Conservation (phyloP, 1,284 basidiomycete genomes). For the Ganoderma lucidum region DNA sequence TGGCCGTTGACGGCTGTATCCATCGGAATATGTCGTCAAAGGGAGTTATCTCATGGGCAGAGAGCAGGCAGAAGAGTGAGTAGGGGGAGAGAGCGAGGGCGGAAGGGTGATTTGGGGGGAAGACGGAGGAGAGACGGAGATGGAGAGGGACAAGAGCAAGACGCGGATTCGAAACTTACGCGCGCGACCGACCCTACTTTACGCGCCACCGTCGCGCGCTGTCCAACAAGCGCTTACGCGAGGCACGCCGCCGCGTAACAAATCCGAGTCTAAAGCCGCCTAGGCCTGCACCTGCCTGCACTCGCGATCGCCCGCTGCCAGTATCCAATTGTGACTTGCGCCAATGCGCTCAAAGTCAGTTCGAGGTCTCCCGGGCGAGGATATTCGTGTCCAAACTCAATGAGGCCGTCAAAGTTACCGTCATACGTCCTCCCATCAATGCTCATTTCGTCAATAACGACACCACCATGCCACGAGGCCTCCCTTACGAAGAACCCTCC, state of each 20-base stretch:
- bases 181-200: not conserved
- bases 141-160: not conserved
- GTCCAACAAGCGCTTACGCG: not conserved
- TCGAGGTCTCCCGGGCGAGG: not conserved
- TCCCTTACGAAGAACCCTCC: constrained; percentile 36
- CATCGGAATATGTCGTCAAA: constrained; percentile 16
- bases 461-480: constrained; percentile 7
- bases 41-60: constrained; percentile 24
- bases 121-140: not conserved
- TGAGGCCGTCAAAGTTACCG: too few relatives aligned
- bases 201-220: constrained; percentile 3
- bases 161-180: constrained; percentile 2
- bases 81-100: not conserved
- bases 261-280: too few relatives aligned
- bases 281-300: too few relatives aligned
- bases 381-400: too few relatives aligned
- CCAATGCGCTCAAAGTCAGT: not conserved
- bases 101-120: constrained; percentile 5
- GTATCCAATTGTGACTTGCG: not conserved
- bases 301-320: too few relatives aligned
- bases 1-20: constrained; percentile 33
- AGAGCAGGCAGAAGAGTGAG: not conserved
- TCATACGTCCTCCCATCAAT: not conserved
- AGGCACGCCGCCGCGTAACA: not conserved
- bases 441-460: not conserved